Percentiles rank a stretch among this genome's conserved stretches.
Conservation (phyloP, 805 yeast genomes). For the Candida cerambycidarum region DNA sequence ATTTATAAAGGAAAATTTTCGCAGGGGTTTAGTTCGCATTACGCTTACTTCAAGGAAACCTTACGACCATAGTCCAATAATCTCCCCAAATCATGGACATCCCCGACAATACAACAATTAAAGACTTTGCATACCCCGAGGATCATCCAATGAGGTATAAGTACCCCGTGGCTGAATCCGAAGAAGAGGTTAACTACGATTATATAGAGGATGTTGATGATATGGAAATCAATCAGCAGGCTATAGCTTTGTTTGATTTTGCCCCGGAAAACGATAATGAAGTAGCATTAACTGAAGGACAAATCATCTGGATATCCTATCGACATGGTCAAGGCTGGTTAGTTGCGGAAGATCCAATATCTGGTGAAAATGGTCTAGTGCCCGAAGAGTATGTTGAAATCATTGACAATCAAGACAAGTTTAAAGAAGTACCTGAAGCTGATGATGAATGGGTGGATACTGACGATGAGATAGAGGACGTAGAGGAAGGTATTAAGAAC, state of each 20-base stretch:
- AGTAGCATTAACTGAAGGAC: conserved; percentile 74
- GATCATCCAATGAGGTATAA: conserved; percentile 74
- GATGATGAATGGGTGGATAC: conserved; percentile 19
- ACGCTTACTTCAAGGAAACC: background rate
- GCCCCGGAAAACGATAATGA: conserved; percentile 95
- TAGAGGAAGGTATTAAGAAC: conserved; percentile 2
- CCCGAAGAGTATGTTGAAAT: conserved; percentile 91
- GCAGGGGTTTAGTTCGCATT: too few relatives aligned
- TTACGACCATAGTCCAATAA: background rate
- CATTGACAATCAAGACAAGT: conserved; percentile 14
- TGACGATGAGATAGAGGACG: conserved; percentile 14
- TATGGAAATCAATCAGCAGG: conserved; percentile 49
- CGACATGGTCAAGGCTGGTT: conserved; percentile 99
- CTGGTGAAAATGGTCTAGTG: conserved; percentile 85
- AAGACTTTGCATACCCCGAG: conserved; percentile 79
- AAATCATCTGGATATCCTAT: conserved; percentile 78
- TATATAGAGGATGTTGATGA: conserved; percentile 11
- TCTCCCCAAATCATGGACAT: conserved; percentile 1
- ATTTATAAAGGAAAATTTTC: too few relatives aligned
- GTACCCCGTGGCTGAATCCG: conserved; percentile 8
- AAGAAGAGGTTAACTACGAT: conserved; percentile 13
- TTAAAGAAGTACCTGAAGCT: conserved; percentile 3
- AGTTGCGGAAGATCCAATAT: conserved; percentile 77
- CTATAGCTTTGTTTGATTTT: conserved; percentile 87
- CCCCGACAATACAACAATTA: conserved; percentile 45